These are phyloP conservation scores for Viola odorata DNA, from an alignment of 345 rosid genomes.

Conservation along the genomic window DNA sequence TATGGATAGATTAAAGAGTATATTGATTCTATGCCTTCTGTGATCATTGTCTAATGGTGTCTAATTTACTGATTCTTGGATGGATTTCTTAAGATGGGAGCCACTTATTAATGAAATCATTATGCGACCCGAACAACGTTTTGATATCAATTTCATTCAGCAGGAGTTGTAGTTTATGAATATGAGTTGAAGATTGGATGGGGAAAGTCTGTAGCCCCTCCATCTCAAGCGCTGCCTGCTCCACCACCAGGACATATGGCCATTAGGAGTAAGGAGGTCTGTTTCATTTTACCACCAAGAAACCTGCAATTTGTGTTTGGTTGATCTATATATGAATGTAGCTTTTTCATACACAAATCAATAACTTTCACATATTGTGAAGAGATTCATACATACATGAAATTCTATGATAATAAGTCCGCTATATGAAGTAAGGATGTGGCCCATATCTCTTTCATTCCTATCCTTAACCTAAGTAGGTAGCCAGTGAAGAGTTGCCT, in stretches of 20 bases:
- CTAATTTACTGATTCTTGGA: no score
- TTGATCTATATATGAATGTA: no score
- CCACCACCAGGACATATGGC: slow-evolving; percentile 99
- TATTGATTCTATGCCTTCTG: no score
- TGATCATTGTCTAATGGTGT: no score
- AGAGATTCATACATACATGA: neutral
- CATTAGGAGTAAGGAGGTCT: slow-evolving; percentile 95
- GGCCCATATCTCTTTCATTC: neutral
- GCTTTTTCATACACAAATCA: neutral
- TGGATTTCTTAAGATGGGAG: no score
- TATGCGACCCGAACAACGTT: neutral
- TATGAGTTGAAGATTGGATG: slow-evolving; percentile 97
- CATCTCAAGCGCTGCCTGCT: slow-evolving; percentile 98
- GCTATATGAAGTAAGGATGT: neutral
- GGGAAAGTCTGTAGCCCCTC: slow-evolving; percentile 99
- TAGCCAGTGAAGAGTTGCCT: slow-evolving; percentile 3
- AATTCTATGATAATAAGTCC: neutral
- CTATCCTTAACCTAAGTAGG: neutral
- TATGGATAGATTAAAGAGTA: no score
- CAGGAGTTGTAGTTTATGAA: slow-evolving; percentile 92
- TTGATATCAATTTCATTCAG: slow-evolving; percentile 11
- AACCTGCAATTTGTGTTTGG: no score
- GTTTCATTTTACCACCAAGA: slow-evolving; percentile 16
- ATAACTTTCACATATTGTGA: neutral
- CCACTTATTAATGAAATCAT: neutral